These are phyloP conservation scores for Barnettozyma sp. DNA, from an alignment of 805 yeast species.

Conservation along the genomic window DNA sequence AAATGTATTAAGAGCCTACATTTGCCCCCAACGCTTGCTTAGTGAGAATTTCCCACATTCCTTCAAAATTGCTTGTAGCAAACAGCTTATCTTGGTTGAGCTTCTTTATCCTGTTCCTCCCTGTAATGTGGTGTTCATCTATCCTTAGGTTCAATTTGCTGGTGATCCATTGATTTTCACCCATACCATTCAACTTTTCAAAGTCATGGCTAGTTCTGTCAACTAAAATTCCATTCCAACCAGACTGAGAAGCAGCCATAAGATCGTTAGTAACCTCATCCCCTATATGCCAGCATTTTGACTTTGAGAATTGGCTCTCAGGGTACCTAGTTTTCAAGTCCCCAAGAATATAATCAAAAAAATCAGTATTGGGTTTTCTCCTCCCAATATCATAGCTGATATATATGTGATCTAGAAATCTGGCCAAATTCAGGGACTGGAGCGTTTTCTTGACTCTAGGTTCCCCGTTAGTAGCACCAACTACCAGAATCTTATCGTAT, in stretches of 20 bases:
- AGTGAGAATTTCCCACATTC: too few species aligned
- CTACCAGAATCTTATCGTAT: conserved; percentile 30
- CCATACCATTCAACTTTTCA: conserved; percentile 5
- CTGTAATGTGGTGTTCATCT: background rate
- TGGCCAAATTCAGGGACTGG: conserved; percentile 37
- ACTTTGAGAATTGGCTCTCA: conserved; percentile 16
- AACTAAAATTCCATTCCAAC: conserved; percentile 54
- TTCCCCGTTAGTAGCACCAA: conserved; percentile 59
- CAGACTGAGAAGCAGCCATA: conserved; percentile 43
- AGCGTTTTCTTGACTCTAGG: conserved; percentile 41
- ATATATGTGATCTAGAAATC: conserved; percentile 38
- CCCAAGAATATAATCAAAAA: conserved; percentile 37
- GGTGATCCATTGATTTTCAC: conserved; percentile 11
- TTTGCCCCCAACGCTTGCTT: too few species aligned
- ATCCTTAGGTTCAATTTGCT: conserved; percentile 7
- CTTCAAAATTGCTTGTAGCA: too few species aligned
- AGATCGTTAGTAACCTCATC: conserved; percentile 53
- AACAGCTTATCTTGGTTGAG: too few species aligned
- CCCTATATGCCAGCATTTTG: conserved; percentile 57
- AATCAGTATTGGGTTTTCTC: conserved; percentile 43
- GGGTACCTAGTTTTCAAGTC: conserved; percentile 22
- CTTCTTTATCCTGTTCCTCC: background rate
- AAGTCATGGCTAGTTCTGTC: conserved; percentile 37
- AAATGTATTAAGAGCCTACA: too few species aligned
- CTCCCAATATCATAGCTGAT: conserved; percentile 51